Conservation (phyloP, 441 rosid species). For the Erysimum pusillum region DNA sequence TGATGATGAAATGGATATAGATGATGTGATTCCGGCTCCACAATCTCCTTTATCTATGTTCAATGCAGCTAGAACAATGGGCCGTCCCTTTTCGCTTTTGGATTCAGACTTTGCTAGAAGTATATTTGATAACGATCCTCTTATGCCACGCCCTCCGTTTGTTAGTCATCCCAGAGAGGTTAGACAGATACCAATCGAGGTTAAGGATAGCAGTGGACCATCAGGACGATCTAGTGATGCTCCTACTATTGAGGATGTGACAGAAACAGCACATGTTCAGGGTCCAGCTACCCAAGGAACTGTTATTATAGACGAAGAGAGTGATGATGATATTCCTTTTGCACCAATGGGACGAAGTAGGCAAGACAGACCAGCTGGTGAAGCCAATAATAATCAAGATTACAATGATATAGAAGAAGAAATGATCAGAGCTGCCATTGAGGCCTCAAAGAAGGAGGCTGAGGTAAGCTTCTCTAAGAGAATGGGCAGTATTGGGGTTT, state of each 20-base stretch:
- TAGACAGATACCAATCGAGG: slow-evolving; percentile 88
- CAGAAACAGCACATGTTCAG: slow-evolving; percentile 60
- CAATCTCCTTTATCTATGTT: slow-evolving; percentile 55
- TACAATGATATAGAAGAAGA: slow-evolving; percentile 92
- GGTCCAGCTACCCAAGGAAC: slow-evolving; percentile 63
- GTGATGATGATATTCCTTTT: slow-evolving; percentile 62
- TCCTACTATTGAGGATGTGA: slow-evolving; percentile 79
- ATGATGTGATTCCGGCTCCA: slow-evolving; percentile 64
- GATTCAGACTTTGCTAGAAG: slow-evolving; percentile 58
- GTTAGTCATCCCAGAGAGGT: slow-evolving; percentile 86
- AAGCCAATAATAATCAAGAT: slow-evolving; percentile 59
- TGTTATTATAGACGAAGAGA: slow-evolving; percentile 66
- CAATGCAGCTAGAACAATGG: slow-evolving; percentile 48
- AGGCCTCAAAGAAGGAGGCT: slow-evolving; percentile 89
- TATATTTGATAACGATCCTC: slow-evolving; percentile 55
- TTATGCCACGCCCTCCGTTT: slow-evolving; percentile 58
- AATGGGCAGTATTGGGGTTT: slow-evolving; percentile 13
- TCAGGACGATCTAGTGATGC: slow-evolving; percentile 62
- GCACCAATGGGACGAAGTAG: slow-evolving; percentile 43
- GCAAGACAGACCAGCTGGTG: slow-evolving; percentile 53
- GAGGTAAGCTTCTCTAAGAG: slow-evolving; percentile 52
- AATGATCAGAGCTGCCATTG: slow-evolving; percentile 96
- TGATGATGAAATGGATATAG: slow-evolving; percentile 88
- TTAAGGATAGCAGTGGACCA: slow-evolving; percentile 68
- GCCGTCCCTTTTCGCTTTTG: slow-evolving; percentile 56